phyloP scores from a whole-genome alignment of 495 filamentous ascomycete species.

The Penicillium fimorum region DNA sequence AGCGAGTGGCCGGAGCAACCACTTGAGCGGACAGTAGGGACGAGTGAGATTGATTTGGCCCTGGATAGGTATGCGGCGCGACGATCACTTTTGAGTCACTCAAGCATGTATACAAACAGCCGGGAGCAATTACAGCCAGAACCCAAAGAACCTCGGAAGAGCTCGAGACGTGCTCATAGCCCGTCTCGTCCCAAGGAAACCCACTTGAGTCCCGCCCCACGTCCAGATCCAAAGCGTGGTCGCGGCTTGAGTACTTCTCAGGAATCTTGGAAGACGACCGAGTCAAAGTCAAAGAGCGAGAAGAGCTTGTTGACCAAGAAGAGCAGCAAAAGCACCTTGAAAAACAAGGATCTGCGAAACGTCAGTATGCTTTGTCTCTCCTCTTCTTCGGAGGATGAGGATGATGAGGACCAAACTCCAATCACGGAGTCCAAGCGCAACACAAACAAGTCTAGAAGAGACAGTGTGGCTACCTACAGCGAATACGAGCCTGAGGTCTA shows the following conservation, averaged over 20 bases:
- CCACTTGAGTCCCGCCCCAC: constrained; percentile 22
- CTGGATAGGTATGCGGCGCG: constrained; percentile 34
- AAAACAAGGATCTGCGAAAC: constrained; percentile 46
- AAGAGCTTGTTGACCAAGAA: constrained; percentile 37
- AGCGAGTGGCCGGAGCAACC: constrained; percentile 31
- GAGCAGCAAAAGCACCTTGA: constrained; percentile 45
- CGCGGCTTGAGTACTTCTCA: constrained; percentile 17
- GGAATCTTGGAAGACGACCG: constrained; percentile 16
- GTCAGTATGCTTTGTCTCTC: constrained; percentile 53
- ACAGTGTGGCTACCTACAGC: constrained; percentile 40
- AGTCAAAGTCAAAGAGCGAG: constrained; percentile 18
- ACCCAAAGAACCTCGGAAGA: constrained; percentile 18
- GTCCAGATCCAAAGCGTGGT: constrained; percentile 6
- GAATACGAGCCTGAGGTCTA: constrained; percentile 44
- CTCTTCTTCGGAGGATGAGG: constrained; percentile 58
- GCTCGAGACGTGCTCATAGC: constrained; percentile 21
- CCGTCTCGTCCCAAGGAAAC: constrained; percentile 25
- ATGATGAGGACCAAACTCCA: constrained; percentile 34
- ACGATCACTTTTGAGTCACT: constrained; percentile 28
- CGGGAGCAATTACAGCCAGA: constrained; percentile 27
- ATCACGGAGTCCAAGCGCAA: constrained; percentile 11
- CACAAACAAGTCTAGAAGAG: constrained; percentile 27
- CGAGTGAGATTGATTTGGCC: constrained; percentile 42
- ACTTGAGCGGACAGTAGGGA: constrained; percentile 35
- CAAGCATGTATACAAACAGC: constrained; percentile 25